Conservation (phyloP, 2,329 filamentous ascomycete species). For the Tolypocladium tropicale region DNA sequence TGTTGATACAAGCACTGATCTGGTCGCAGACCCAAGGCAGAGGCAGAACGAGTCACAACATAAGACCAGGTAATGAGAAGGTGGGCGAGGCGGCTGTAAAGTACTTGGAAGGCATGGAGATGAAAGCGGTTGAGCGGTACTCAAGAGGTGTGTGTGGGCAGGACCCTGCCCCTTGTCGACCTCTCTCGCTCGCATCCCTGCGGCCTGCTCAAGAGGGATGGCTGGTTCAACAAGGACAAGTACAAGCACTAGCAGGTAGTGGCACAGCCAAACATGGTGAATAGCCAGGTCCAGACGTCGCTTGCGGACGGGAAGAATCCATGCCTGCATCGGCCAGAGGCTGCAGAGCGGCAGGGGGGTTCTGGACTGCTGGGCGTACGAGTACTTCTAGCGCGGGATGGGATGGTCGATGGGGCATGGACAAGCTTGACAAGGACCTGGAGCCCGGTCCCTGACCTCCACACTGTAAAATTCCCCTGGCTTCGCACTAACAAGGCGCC, state of each 20-base stretch:
- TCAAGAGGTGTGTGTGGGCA: neutral
- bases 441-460: neutral
- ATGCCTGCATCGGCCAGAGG: conserved; percentile 3
- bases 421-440: neutral
- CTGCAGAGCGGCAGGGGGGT: conserved; percentile 1
- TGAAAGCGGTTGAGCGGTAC: conserved; percentile 3
- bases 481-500: neutral
- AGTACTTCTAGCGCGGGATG: neutral
- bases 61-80: conserved; percentile 5
- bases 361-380: neutral
- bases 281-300: neutral
- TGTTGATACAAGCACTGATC: neutral
- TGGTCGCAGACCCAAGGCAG: neutral
- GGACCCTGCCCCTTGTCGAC: neutral
- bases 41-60: neutral
- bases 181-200: neutral
- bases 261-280: neutral
- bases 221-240: neutral
- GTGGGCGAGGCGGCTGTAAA: conserved; percentile 19
- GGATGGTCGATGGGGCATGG: neutral
- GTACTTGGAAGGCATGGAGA: conserved; percentile 9
- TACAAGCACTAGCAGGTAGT: neutral
- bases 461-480: neutral
- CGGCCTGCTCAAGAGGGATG: neutral
- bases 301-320: neutral